Evolutionary conservation across 805 yeast genomes (phyloP), one percentile per base, ranked within the genome.

Genomic region (Candida wancherniae): DNA sequence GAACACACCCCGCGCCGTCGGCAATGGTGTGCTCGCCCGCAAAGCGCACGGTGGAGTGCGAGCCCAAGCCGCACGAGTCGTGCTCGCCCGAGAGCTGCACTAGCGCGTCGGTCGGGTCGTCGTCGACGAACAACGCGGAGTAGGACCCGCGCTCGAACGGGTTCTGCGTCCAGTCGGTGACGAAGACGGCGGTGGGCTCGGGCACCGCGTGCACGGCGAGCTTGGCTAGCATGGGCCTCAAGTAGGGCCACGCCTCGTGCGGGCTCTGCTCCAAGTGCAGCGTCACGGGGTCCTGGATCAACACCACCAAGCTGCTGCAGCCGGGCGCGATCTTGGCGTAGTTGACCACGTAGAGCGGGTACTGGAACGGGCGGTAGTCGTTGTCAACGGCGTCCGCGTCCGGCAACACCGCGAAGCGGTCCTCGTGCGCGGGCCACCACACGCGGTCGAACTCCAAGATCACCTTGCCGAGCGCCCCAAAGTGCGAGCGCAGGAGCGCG

Each of bases 1-100:
- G 94, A 4, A 82, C 92, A 45, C 95, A 87, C 0, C 96, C 96
- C 10, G 86, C 82, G 6, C 94, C 95, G 43, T 85, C 95, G 44
- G 75, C 58, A 14, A 77, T 75, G 0, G 95, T 82, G 53, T 87
- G 95, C 50, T 87, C 96, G 6, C 96, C 96, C 0, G 95, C 95
- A 63, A 87, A 87, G 24, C 95, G 63, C 3, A 87, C 58, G 6
- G 67, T 63, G 3, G 53, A 45, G 9, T 69, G 76, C 13, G 70
- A 60, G 0, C 86, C 84, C 22, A 60, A 41, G 4, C 58, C 58
- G 11, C 44, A 29, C 4, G 47, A 48, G 5, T 50, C 55, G 18
- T 49, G 34, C 22, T 62, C 69, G 15, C 72, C 71, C 12, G 72
- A 64, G 35, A 84, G 64, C n/a, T 80, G 81, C 10, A 75, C 51